phyloP scores from a whole-genome alignment of 345 rosid species.

The Lepidium africanum region DNA sequence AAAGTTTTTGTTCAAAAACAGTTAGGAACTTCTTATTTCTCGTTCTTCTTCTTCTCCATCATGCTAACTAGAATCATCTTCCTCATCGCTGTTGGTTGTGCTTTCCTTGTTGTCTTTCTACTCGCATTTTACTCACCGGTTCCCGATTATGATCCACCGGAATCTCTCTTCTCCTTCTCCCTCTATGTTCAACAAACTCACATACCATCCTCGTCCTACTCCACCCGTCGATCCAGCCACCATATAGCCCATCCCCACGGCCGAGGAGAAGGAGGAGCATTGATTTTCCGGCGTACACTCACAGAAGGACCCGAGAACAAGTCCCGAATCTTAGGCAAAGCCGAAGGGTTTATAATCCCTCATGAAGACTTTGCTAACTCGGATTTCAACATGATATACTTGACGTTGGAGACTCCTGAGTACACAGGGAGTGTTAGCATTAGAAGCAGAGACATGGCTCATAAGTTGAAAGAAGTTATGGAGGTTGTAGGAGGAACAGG shows the following conservation, averaged over 20 bases:
- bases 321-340: constrained; percentile 59
- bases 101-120: constrained; percentile 46
- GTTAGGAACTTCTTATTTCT: not conserved
- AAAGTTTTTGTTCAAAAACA: not conserved
- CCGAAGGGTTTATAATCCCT: constrained; percentile 76
- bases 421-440: constrained; percentile 60
- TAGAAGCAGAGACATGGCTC: constrained; percentile 38
- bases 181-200: constrained; percentile 61
- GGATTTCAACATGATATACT: constrained; percentile 58
- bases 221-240: constrained; percentile 14
- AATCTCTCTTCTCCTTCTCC: constrained; percentile 59
- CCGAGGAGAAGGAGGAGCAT: constrained; percentile 33
- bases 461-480: constrained; percentile 41
- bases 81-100: constrained; percentile 41
- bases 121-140: constrained; percentile 52
- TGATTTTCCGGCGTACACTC: constrained; percentile 52
- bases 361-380: constrained; percentile 51
- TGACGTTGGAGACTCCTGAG: constrained; percentile 49
- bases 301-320: constrained; percentile 68
- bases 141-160: constrained; percentile 22
- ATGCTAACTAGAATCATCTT: constrained; percentile 62
- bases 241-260: not conserved
- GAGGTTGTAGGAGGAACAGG: constrained; percentile 78
- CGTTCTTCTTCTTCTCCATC: constrained; percentile 7
- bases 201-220: constrained; percentile 8